Evolutionary conservation across 768 basidiomycete species (phyloP).

Genomic region (Lactifluus hygrophoroides): DNA sequence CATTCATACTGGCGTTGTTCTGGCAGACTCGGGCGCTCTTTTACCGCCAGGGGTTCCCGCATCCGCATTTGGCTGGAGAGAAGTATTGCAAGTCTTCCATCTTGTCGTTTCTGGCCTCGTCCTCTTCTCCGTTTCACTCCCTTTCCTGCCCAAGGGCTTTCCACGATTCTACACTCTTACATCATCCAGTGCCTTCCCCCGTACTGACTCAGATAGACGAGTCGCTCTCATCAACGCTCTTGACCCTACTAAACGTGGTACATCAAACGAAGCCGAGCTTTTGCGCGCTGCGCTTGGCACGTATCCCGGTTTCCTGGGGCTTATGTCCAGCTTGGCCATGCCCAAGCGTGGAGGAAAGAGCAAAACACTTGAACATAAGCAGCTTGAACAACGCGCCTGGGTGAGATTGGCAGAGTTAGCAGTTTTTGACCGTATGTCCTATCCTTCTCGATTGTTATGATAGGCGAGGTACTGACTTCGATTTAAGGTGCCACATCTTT

Average conservation of each 20-base stretch:
- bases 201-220: constrained; percentile 19
- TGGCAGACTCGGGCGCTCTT: constrained; percentile 31
- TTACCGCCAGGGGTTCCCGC: constrained; percentile 16
- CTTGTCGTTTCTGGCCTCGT: constrained; percentile 56
- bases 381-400: constrained; percentile 43
- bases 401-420: constrained; percentile 41
- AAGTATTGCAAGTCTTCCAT: constrained; percentile 56
- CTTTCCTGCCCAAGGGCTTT: constrained; percentile 33
- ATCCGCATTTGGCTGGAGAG: constrained; percentile 38
- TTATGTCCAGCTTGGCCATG: constrained; percentile 26
- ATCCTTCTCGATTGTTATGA: not conserved
- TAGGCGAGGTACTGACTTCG: not conserved
- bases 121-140: constrained; percentile 46
- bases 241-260: constrained; percentile 27
- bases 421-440: constrained; percentile 31
- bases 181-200: not conserved
- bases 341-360: constrained; percentile 24
- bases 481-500: constrained; percentile 25
- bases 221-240: constrained; percentile 30
- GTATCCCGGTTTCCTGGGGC: constrained; percentile 29
- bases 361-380: constrained; percentile 31
- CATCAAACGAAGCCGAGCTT: constrained; percentile 31
- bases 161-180: not conserved
- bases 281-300: constrained; percentile 36
- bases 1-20: constrained; percentile 50